These are phyloP conservation scores for Rhodamnia argentea DNA, from an alignment of 345 rosid species.

Conservation along the genomic window DNA sequence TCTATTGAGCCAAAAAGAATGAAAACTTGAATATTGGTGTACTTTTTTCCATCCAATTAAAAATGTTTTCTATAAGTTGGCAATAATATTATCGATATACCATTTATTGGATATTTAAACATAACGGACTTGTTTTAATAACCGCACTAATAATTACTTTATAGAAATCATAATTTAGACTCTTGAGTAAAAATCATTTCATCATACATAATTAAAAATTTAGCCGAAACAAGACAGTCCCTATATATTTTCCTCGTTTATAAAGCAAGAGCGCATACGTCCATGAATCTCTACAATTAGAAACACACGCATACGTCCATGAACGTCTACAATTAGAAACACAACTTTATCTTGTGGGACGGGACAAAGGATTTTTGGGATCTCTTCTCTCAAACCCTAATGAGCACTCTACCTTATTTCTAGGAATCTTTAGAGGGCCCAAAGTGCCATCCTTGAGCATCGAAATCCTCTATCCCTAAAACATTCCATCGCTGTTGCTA, in stretches of 20 bases:
- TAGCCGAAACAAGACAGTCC: not conserved
- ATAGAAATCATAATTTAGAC: no score
- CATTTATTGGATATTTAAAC: not conserved
- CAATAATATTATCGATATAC: not conserved
- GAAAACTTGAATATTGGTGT: no score
- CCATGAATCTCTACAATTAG: not conserved
- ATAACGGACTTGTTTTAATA: not conserved
- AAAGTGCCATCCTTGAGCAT: not conserved
- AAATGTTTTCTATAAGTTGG: no score
- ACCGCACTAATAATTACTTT: no score
- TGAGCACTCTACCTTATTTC: not conserved
- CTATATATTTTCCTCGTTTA: not conserved
- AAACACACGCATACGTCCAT: not conserved
- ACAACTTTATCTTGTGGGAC: not conserved
- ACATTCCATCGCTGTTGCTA: not conserved
- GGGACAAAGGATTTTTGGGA: not conserved
- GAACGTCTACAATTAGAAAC: not conserved
- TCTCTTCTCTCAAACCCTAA: not conserved
- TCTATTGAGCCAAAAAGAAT: no score
- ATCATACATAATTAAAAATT: not conserved
- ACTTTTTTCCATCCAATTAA: no score
- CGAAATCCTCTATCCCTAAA: not conserved
- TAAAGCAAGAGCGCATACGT: not conserved
- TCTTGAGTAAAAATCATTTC: not conserved
- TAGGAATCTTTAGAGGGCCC: not conserved